A percentile compares a stretch with the other conserved stretches of the same genome.
phyloP scores from a whole-genome alignment of 495 filamentous ascomycete genomes.

The Aspergillus avenaceus region DNA sequence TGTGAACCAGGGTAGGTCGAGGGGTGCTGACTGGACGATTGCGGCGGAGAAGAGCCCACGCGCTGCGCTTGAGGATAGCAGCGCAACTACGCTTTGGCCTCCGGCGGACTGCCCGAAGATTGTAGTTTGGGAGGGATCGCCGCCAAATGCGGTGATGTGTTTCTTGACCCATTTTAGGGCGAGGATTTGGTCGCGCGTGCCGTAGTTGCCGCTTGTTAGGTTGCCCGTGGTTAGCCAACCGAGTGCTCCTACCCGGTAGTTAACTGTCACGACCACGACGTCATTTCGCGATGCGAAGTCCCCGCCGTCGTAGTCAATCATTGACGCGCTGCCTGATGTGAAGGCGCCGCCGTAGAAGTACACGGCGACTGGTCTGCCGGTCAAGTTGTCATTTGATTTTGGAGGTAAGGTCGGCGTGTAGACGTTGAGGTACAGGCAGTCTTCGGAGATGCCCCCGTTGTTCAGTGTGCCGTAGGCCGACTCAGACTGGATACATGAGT shows the following conservation, averaged over 20 bases:
- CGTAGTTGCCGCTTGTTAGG: slow-evolving; percentile 33
- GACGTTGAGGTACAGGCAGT: slow-evolving; percentile 42
- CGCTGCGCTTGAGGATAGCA: slow-evolving; percentile 36
- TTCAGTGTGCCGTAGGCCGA: slow-evolving; percentile 10
- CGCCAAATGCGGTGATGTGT: slow-evolving; percentile 48
- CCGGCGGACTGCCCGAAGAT: slow-evolving; percentile 53
- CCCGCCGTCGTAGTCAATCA: slow-evolving; percentile 38
- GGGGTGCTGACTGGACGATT: slow-evolving; percentile 23
- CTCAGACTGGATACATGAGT: slow-evolving; percentile 39
- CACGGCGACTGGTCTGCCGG: slow-evolving; percentile 34
- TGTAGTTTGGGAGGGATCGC: slow-evolving; percentile 44
- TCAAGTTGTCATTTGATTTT: neutral
- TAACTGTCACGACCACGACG: slow-evolving; percentile 46
- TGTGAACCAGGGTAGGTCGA: slow-evolving; percentile 27
- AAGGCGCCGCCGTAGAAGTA: slow-evolving; percentile 47
- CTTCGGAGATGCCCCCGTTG: slow-evolving; percentile 31
- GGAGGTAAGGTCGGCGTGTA: slow-evolving; percentile 24
- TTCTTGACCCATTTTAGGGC: slow-evolving; percentile 49
- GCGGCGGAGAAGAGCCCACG: slow-evolving; percentile 30
- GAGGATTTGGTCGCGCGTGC: slow-evolving; percentile 34
- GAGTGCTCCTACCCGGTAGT: slow-evolving; percentile 41
- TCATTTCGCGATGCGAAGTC: slow-evolving; percentile 44
- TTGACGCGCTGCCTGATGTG: slow-evolving; percentile 31
- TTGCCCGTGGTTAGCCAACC: slow-evolving; percentile 34
- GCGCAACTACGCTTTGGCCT: slow-evolving; percentile 49